Conservation (phyloP, 306 rosid species). For the Chamaecrista fasciculata region DNA sequence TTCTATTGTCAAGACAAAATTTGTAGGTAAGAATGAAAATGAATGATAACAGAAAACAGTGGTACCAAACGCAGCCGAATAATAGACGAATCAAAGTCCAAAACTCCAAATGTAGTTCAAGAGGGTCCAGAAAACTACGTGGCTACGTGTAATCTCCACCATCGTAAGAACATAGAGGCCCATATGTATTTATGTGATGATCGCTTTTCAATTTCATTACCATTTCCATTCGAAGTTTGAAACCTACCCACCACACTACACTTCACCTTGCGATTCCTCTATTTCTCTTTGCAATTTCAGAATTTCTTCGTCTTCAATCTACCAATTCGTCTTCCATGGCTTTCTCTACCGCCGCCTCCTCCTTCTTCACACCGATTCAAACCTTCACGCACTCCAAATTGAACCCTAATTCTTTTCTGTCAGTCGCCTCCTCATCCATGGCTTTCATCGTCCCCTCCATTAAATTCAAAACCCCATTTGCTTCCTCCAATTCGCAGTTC, state of each 20-base stretch:
- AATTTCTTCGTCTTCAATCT: too few relatives aligned
- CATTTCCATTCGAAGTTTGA: too few relatives aligned
- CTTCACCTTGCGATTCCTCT: neutral
- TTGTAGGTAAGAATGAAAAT: too few relatives aligned
- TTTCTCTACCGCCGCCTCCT: slow-evolving; percentile 38
- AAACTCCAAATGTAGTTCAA: neutral
- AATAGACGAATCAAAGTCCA: neutral
- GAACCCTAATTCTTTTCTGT: slow-evolving; percentile 27
- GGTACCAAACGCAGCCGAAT: too few relatives aligned
- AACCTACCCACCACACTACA: neutral
- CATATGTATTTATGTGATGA: too few relatives aligned
- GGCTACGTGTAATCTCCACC: slow-evolving; percentile 10
- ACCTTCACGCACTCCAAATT: slow-evolving; percentile 28
- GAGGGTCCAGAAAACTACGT: neutral
- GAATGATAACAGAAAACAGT: too few relatives aligned
- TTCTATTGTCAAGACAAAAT: too few relatives aligned
- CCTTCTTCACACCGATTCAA: slow-evolving; percentile 39
- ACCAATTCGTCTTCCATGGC: slow-evolving; percentile 56
- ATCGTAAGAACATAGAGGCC: neutral
- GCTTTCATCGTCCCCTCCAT: slow-evolving; percentile 38
- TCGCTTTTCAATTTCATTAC: too few relatives aligned
- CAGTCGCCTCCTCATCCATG: slow-evolving; percentile 35
- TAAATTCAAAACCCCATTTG: slow-evolving; percentile 54
- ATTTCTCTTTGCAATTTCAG: slow-evolving; percentile 1
- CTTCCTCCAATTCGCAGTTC: slow-evolving; percentile 61